Conservation (phyloP, 768 basidiomycete genomes). For the Tulasnella sp. region DNA sequence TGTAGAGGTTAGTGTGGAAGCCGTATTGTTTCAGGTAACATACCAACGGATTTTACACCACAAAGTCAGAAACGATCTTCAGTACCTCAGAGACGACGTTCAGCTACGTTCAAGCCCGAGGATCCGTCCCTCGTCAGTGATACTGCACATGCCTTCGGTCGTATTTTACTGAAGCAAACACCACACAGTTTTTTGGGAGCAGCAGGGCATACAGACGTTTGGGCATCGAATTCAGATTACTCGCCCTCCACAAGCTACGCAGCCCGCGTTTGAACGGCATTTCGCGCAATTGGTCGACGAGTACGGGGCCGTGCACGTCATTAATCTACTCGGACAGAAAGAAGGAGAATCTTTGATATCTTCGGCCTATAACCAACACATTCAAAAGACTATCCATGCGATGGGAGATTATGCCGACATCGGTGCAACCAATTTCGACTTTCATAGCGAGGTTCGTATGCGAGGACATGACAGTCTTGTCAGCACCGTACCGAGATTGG, state of each 20-base stretch:
- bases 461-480: constrained; percentile 85
- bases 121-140: constrained; percentile 86
- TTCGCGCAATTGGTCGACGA: constrained; percentile 80
- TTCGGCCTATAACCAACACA: constrained; percentile 73
- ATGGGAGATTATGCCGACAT: constrained; percentile 57
- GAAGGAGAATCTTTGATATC: constrained; percentile 89
- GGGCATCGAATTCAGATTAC: constrained; percentile 93
- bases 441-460: constrained; percentile 74
- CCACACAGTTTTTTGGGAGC: constrained; percentile 91
- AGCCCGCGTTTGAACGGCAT: constrained; percentile 95
- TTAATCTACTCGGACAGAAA: constrained; percentile 87
- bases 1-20: constrained; percentile 64
- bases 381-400: constrained; percentile 38
- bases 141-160: neutral
- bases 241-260: constrained; percentile 82
- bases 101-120: constrained; percentile 91
- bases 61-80: constrained; percentile 86
- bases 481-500: constrained; percentile 64
- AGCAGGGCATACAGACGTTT: constrained; percentile 92
- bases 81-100: constrained; percentile 82
- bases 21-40: neutral
- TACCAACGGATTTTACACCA: constrained; percentile 8
- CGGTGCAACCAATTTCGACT: constrained; percentile 86
- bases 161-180: neutral
- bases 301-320: constrained; percentile 78